Conservation (phyloP, 2,329 filamentous ascomycete species). For the Alternaria postmessia region DNA sequence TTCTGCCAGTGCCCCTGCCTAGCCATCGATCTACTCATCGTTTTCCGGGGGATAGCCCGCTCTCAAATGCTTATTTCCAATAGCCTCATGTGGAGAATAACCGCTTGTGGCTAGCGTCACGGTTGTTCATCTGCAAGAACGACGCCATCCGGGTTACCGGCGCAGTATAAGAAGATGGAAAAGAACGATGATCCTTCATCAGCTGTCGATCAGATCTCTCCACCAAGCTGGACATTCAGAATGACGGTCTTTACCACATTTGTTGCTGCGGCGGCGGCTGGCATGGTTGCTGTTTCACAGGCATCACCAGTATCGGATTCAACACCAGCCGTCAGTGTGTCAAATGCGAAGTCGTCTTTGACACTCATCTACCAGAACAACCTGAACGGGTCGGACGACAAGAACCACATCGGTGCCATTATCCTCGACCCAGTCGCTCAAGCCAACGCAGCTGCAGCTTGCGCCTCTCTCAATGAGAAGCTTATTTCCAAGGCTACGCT, state of each 20-base stretch:
- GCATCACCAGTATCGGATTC: conserved; percentile 28
- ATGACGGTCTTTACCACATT: conserved; percentile 36
- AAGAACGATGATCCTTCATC: neutral
- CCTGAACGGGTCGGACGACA: conserved; percentile 62
- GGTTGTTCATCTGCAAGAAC: conserved; percentile 20
- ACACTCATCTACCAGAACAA: conserved; percentile 65
- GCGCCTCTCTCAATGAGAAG: conserved; percentile 58
- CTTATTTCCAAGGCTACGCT: conserved; percentile 55
- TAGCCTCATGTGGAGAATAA: conserved; percentile 28
- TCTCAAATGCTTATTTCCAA: conserved; percentile 38
- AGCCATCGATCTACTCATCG: conserved; percentile 35
- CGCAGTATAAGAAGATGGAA: conserved; percentile 25
- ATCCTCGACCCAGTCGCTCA: conserved; percentile 56
- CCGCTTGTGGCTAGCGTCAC: conserved; percentile 27
- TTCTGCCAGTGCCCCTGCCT: conserved; percentile 36
- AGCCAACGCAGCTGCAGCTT: conserved; percentile 54
- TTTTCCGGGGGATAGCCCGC: conserved; percentile 30
- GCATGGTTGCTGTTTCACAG: conserved; percentile 26
- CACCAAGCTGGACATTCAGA: conserved; percentile 9
- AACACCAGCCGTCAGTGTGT: conserved; percentile 20
- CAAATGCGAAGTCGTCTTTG: conserved; percentile 54
- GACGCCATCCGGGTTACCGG: conserved; percentile 40
- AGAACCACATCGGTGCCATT: conserved; percentile 62
- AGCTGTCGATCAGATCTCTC: conserved; percentile 7
- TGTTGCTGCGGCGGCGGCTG: conserved; percentile 31